Conservation (phyloP, 257 asterid species). For the Solanum rostratum region DNA sequence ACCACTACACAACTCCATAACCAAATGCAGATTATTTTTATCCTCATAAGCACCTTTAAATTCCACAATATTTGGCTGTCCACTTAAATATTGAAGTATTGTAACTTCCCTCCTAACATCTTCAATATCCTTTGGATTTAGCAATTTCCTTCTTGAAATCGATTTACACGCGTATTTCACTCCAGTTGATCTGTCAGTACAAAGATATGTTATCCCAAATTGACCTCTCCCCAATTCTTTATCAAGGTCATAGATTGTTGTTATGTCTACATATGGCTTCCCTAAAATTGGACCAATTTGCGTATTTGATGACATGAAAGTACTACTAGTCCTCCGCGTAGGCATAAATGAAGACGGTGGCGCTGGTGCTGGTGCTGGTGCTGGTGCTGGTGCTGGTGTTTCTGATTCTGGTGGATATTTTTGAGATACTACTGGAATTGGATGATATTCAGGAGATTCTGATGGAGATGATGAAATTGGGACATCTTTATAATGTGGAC, state of each 20-base stretch:
- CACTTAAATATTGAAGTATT: conserved; percentile 28
- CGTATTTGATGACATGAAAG: background rate
- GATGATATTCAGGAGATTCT: conserved; percentile 13
- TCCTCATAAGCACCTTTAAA: conserved; percentile 38
- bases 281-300: conserved; percentile 11
- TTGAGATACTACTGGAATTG: background rate
- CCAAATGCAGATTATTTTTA: conserved; percentile 14
- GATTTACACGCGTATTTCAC: conserved; percentile 32
- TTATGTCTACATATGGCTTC: conserved; percentile 17
- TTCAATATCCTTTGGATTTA: conserved; percentile 14
- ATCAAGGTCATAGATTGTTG: conserved; percentile 17
- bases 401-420: conserved; percentile 6
- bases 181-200: conserved; percentile 19
- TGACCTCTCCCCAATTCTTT: conserved; percentile 35
- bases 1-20: conserved; percentile 32
- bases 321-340: background rate
- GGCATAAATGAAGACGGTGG: background rate
- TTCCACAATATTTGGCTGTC: conserved; percentile 32
- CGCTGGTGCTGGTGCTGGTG: background rate
- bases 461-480: conserved; percentile 46
- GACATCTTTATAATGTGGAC: conserved; percentile 38
- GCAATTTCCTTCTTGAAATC: conserved; percentile 20
- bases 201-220: conserved; percentile 30
- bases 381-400: background rate
- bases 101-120: conserved; percentile 26